Percentiles rank a stretch among this genome's conserved stretches.
These are phyloP conservation scores for Artemisia annua DNA, from an alignment of 129 eudicot genomes.

Conservation along the genomic window DNA sequence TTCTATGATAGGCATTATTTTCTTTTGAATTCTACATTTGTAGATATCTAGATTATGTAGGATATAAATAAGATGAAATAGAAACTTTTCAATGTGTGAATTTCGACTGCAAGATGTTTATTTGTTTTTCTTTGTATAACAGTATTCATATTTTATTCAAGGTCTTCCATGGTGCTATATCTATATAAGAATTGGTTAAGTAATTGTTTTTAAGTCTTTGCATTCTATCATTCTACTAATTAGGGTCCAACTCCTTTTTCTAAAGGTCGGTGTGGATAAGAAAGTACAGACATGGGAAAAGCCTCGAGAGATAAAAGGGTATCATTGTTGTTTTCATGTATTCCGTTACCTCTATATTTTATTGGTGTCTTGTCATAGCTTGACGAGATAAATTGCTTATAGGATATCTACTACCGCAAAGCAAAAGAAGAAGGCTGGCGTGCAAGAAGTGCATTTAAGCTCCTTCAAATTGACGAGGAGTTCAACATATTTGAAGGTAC, in stretches of 20 bases:
- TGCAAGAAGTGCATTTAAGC: constrained; percentile 95
- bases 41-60: too few relatives aligned
- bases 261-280: constrained; percentile 18
- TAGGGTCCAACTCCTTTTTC: constrained; percentile 9
- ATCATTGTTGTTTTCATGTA: constrained; percentile 15
- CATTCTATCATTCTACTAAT: constrained; percentile 9
- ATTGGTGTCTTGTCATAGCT: background rate
- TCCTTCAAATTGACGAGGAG: constrained; percentile 96
- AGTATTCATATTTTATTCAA: too few relatives aligned
- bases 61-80: too few relatives aligned
- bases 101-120: too few relatives aligned
- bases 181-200: too few relatives aligned
- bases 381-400: constrained; percentile 15
- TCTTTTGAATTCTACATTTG: too few relatives aligned
- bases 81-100: too few relatives aligned
- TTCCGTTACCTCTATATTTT: constrained; percentile 5
- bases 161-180: too few relatives aligned
- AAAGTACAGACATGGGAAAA: constrained; percentile 58
- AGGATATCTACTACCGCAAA: constrained; percentile 95
- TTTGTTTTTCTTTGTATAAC: too few relatives aligned
- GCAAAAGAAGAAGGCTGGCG: constrained; percentile 99
- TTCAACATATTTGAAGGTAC: constrained; percentile 89
- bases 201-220: too few relatives aligned
- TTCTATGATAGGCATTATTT: too few relatives aligned
- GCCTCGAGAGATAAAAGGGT: constrained; percentile 94